Evolutionary conservation across 208 protist genomes (phyloP).

Genomic region (Naegleria gruberi): DNA sequence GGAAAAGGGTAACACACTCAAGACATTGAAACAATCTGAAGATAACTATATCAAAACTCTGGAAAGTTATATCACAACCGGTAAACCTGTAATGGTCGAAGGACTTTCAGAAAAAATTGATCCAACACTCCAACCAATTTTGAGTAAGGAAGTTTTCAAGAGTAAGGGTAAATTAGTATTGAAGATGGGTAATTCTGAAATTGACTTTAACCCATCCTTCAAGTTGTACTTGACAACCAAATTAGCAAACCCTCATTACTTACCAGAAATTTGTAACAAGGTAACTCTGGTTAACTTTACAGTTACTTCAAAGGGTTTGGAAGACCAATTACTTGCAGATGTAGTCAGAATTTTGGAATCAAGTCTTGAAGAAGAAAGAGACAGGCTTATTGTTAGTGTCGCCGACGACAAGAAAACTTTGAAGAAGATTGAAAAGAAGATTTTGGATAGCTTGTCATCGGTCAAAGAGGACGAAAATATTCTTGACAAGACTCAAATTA

Average conservation of each 20-base stretch:
- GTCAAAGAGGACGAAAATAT: constrained; percentile 71
- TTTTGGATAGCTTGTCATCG: constrained; percentile 71
- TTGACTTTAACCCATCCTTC: constrained; percentile 40
- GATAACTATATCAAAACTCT: constrained; percentile 78
- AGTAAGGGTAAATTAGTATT: constrained; percentile 74
- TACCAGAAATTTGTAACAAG: constrained; percentile 89
- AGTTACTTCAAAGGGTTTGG: constrained; percentile 82
- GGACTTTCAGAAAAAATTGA: constrained; percentile 90
- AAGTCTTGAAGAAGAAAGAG: constrained; percentile 86
- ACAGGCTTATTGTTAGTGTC: constrained; percentile 77
- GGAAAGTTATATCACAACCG: constrained; percentile 84
- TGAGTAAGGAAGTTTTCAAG: constrained; percentile 86
- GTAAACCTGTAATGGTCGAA: constrained; percentile 87
- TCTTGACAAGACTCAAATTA: constrained; percentile 85
- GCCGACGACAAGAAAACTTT: constrained; percentile 78
- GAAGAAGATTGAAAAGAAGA: constrained; percentile 76
- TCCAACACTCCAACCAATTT: constrained; percentile 82
- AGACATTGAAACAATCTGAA: constrained; percentile 49
- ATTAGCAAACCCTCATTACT: constrained; percentile 86
- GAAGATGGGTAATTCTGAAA: constrained; percentile 79
- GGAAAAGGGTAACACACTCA: constrained; percentile 67
- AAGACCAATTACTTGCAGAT: constrained; percentile 86
- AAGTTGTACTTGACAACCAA: constrained; percentile 87
- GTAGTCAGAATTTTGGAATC: constrained; percentile 82
- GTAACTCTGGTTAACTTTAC: constrained; percentile 94